These are phyloP conservation scores for Ceratobasidium sp. DNA, from an alignment of 1,284 basidiomycete species.

Conservation along the genomic window DNA sequence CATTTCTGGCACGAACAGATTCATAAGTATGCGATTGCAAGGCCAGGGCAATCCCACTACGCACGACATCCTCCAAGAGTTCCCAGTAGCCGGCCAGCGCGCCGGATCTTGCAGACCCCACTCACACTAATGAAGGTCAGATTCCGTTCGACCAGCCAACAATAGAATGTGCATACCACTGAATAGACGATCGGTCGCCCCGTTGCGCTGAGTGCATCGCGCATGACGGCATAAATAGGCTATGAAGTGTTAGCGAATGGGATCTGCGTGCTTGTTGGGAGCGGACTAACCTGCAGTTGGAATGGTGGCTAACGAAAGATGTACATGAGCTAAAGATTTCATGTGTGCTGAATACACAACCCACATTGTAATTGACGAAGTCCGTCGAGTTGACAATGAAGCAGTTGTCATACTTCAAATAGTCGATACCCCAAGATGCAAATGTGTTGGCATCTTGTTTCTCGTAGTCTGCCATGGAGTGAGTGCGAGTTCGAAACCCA, in stretches of 20 bases:
- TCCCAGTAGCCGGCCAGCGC: conserved; percentile 60
- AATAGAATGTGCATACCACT: conserved; percentile 47
- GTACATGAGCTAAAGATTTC: neutral
- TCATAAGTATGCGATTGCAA: neutral
- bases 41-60: conserved; percentile 49
- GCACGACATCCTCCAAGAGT: conserved; percentile 62
- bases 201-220: conserved; percentile 28
- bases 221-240: conserved; percentile 55
- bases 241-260: neutral
- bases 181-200: conserved; percentile 27
- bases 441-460: conserved; percentile 59
- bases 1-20: conserved; percentile 55
- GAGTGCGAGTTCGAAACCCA: neutral
- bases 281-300: conserved; percentile 46
- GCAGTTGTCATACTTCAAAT: conserved; percentile 64
- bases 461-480: conserved; percentile 57
- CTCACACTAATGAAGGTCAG: neutral
- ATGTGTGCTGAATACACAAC: neutral
- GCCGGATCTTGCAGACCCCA: conserved; percentile 55
- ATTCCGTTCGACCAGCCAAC: conserved; percentile 41
- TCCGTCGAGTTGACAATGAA: conserved; percentile 60
- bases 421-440: conserved; percentile 62
- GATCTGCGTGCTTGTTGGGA: conserved; percentile 38
- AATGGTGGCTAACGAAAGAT: conserved; percentile 52
- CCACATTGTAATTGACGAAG: conserved; percentile 57